Conservation (phyloP, 495 filamentous ascomycete species). For the Neurospora sp. region DNA sequence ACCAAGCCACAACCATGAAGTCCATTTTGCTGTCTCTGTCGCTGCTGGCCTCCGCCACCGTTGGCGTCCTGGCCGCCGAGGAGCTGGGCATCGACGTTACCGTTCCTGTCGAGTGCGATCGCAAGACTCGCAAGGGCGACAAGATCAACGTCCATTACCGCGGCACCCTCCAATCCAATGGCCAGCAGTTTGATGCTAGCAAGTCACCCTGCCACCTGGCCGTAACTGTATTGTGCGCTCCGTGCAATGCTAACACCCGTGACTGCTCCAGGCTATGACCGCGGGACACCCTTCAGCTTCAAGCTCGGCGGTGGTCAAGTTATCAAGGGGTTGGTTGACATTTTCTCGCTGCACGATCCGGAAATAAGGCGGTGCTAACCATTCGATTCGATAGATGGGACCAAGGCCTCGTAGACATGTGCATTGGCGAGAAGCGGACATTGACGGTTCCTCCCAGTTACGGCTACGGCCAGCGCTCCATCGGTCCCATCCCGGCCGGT, state of each 20-base stretch:
- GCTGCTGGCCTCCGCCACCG: constrained; percentile 40
- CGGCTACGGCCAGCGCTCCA: constrained; percentile 66
- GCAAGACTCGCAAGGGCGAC: constrained; percentile 70
- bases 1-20: constrained; percentile 31
- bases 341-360: not conserved
- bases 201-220: constrained; percentile 4
- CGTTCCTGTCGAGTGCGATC: constrained; percentile 51
- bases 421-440: constrained; percentile 85
- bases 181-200: constrained; percentile 50
- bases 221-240: constrained; percentile 3
- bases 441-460: constrained; percentile 82
- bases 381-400: constrained; percentile 56
- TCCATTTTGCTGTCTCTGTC: constrained; percentile 47
- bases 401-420: constrained; percentile 86
- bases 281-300: constrained; percentile 66
- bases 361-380: constrained; percentile 2
- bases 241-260: constrained; percentile 5
- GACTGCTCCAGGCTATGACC: constrained; percentile 51
- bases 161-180: constrained; percentile 57
- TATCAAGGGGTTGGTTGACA: constrained; percentile 61
- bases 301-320: constrained; percentile 69
- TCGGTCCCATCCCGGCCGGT: constrained; percentile 71
- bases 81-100: constrained; percentile 67
- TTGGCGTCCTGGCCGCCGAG: constrained; percentile 40
- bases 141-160: constrained; percentile 77